Conservation (phyloP, 2,329 filamentous ascomycete genomes). For the Neofusicoccum cordaticola region DNA sequence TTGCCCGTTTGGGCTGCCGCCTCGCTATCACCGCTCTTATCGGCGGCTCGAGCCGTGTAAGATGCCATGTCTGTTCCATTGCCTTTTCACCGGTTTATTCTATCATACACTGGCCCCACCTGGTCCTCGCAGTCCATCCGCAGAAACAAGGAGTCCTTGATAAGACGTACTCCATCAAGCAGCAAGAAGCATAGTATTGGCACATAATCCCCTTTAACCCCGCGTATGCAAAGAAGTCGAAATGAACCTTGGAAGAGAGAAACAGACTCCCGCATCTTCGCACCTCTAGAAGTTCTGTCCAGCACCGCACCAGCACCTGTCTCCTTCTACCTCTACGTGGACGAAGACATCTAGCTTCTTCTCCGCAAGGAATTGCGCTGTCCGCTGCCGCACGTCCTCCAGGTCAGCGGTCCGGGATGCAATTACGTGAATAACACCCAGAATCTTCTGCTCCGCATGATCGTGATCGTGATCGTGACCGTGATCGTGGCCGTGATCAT, state of each 20-base stretch:
- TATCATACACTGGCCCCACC: neutral
- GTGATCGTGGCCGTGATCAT: constrained; percentile 28
- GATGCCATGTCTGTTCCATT: neutral
- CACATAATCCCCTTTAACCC: neutral
- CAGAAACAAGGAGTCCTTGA: too few species aligned
- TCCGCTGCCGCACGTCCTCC: constrained; percentile 80
- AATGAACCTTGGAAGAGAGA: neutral
- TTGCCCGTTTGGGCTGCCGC: neutral
- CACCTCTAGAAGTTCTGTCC: constrained; percentile 30
- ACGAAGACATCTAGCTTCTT: constrained; percentile 78
- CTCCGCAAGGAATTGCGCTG: constrained; percentile 65
- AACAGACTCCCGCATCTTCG: neutral
- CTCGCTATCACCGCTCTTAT: neutral
- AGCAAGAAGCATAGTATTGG: too few species aligned
- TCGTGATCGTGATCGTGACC: constrained; percentile 27
- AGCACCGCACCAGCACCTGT: constrained; percentile 60
- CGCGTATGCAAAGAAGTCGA: neutral
- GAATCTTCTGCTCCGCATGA: constrained; percentile 56
- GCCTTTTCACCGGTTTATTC: neutral
- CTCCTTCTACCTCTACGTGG: constrained; percentile 83
- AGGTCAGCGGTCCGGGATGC: constrained; percentile 69
- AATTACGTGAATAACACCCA: constrained; percentile 84
- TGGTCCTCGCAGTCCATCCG: neutral
- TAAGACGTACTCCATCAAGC: too few species aligned
- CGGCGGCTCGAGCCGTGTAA: neutral